A percentile compares a stretch with the other conserved stretches of the same genome.
Conservation (phyloP, 73 alveolate species). For the Urostyla sp. region DNA sequence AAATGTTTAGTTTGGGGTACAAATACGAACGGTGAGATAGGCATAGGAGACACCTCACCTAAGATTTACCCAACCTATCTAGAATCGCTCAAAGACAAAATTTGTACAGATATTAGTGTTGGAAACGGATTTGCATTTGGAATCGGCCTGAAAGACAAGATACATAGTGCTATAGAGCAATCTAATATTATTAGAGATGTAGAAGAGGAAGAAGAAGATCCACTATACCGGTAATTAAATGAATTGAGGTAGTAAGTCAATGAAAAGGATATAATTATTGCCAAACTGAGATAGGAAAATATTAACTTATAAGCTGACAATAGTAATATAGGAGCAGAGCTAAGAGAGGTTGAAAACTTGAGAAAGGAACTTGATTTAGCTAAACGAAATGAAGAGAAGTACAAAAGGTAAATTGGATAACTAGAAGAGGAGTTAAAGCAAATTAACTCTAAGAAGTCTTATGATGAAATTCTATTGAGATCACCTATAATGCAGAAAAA, state of each 20-base stretch:
- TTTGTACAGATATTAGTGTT: background rate
- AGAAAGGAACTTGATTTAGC: too few species aligned
- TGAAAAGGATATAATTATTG: constrained; percentile 7
- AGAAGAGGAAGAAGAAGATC: background rate
- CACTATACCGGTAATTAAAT: background rate
- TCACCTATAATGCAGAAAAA: background rate
- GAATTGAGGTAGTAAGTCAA: background rate
- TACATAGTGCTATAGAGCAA: background rate
- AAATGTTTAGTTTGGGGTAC: constrained; percentile 75
- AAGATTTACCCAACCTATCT: constrained; percentile 51
- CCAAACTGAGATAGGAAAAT: constrained; percentile 19
- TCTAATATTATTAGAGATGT: background rate
- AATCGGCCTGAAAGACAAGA: constrained; percentile 25
- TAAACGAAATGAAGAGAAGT: too few species aligned
- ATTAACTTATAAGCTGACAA: background rate
- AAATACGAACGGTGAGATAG: constrained; percentile 72
- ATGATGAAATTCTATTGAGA: background rate
- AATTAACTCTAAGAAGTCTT: background rate
- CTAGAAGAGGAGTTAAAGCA: background rate
- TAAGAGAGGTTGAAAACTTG: too few species aligned
- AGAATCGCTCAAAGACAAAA: constrained; percentile 49
- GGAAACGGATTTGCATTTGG: constrained; percentile 41
- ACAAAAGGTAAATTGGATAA: background rate
- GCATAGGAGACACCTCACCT: constrained; percentile 64
- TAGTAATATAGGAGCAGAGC: background rate